Conservation (phyloP, 371 early-diverging fungal genomes). For the Dipsacomyces acuminosporus region DNA sequence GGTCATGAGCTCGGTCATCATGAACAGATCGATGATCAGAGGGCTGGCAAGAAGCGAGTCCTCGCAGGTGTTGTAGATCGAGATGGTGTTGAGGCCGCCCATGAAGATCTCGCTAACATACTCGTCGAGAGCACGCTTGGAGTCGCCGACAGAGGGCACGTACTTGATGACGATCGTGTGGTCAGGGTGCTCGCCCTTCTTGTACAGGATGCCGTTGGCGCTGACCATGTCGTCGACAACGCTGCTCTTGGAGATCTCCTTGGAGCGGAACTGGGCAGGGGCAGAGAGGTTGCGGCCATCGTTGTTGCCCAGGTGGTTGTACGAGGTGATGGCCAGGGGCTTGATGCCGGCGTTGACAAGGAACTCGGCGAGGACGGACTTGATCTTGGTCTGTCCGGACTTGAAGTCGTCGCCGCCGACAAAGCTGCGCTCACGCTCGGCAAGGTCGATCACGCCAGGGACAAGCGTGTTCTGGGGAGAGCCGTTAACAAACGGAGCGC, state of each 20-base stretch:
- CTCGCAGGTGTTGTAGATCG: constrained; percentile 96
- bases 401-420: constrained; percentile 99
- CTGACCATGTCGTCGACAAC: constrained; percentile 98
- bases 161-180: constrained; percentile 97
- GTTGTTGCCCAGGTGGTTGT: constrained; percentile 99
- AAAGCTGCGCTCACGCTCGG: constrained; percentile 79
- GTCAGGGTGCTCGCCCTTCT: constrained; percentile 87
- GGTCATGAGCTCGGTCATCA: constrained; percentile 93
- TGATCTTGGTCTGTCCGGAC: constrained; percentile 98
- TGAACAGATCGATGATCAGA: constrained; percentile 89
- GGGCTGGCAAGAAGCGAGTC: constrained; percentile 96
- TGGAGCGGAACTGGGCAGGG: constrained; percentile 94
- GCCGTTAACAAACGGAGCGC: constrained; percentile 94
- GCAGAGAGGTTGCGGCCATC: constrained; percentile 96
- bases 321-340: constrained; percentile 91
- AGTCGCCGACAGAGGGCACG: constrained; percentile 93
- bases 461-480: constrained; percentile 98
- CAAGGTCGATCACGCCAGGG: constrained; percentile 84
- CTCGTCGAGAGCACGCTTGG: constrained; percentile 96
- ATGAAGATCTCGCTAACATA: constrained; percentile 96
- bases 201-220: constrained; percentile 85
- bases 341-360: constrained; percentile 97
- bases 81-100: constrained; percentile 95
- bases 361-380: constrained; percentile 96
- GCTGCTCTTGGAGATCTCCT: constrained; percentile 96